Conservation (phyloP, 495 filamentous ascomycete species). For the Talaromyces stipitatus region DNA sequence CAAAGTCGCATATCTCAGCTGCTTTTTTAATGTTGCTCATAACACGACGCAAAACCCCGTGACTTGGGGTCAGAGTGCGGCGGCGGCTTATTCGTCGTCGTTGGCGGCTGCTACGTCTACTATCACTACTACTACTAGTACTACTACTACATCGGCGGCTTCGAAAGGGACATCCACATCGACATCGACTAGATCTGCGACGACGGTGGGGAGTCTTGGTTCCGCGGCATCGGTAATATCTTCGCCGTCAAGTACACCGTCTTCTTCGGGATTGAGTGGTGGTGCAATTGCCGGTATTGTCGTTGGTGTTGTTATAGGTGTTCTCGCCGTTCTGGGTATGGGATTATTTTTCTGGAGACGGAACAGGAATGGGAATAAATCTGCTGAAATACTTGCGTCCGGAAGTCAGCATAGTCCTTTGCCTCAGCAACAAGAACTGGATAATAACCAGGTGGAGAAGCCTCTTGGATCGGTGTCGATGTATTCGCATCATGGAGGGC, state of each 20-base stretch:
- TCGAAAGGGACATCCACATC: not conserved
- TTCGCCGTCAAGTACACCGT: not conserved
- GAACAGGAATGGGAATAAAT: not conserved
- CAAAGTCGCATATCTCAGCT: slow-evolving; percentile 1
- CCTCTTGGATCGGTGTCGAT: not conserved
- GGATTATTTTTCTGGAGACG: not conserved
- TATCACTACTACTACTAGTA: no score
- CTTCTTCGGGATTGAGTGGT: not conserved
- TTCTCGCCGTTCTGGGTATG: not conserved
- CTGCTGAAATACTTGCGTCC: not conserved
- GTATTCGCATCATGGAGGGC: not conserved
- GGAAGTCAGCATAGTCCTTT: not conserved
- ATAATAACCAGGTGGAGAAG: not conserved
- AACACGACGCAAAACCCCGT: not conserved
- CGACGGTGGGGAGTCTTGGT: not conserved
- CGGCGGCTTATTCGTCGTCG: not conserved
- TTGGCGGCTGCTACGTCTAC: not conserved
- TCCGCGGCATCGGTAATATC: not conserved
- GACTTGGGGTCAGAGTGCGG: not conserved
- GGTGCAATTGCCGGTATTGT: slow-evolving; percentile 3
- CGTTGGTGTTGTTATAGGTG: not conserved
- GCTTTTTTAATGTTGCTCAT: not conserved
- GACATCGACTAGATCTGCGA: not conserved
- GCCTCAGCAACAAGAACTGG: not conserved
- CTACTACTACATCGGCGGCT: not conserved